Evolutionary conservation across 176 grass and related monocot species (phyloP), one percentile per base, ranked within the genome.

Genomic region (Coix lacrymajobi): DNA sequence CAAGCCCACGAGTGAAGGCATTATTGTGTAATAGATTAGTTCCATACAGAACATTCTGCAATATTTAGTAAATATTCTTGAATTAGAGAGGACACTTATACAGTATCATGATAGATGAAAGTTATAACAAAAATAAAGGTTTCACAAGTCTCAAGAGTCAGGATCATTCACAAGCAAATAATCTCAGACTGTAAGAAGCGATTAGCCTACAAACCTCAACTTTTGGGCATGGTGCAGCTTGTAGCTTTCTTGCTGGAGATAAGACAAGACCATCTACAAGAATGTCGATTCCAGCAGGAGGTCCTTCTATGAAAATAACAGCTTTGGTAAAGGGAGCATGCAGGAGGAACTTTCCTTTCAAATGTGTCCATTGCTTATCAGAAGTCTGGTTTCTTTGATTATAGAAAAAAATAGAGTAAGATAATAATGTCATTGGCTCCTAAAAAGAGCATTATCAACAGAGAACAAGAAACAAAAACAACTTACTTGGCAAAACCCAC

Each of bases 401-500:
- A 70, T 74, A 26, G 75, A 28, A 30, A 73, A 61, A 66, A 81
- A 67, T 57, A 62, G 46, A 62, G 79, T 77, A 45, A 82, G 45
- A 3, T 1, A 15, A 38, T 49, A 15, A 41, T 65, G 32, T 45
- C 9, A 34, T 45, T 46, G 22, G 46, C 66, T 43, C 75, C 22
- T 65, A 80, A 71, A 71, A 77, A 74, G 12, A 71, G 80, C 5
- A 51, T 22, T 57, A 19, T 25, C 85, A 56, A 67, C 34, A 65
- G 24, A 56, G 16, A 30, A 2, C 17, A 73, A 78, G 66, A 41
- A 78, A 83, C 13, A 13, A 63, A 69, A 56, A 44, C 24, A 43
- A 64, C 89, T 90, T 93, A 98, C 96, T 98, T 98, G 20, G 96
- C 87, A 82, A 98, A 78, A 39, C 96, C 84, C 70, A 89, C 79